Evolutionary conservation across 495 filamentous ascomycete genomes (phyloP).

Genomic region (Podospora fimiseda): DNA sequence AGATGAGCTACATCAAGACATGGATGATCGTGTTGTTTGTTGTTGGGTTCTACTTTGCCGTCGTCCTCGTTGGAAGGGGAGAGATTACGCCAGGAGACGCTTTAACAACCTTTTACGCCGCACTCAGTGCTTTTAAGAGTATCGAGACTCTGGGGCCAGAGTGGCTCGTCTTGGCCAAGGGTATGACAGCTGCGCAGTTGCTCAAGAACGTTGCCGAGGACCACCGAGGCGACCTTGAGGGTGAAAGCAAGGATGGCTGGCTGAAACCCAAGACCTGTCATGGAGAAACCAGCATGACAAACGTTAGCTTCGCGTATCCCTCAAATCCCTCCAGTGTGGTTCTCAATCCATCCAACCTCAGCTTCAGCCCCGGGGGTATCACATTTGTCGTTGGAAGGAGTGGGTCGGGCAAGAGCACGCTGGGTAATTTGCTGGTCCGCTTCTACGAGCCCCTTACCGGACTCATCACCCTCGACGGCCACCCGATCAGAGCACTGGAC

Average conservation of each 20-base stretch:
- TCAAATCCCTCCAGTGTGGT: constrained; percentile 58
- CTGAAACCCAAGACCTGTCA: constrained; percentile 32
- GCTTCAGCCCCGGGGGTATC: constrained; percentile 65
- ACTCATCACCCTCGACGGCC: constrained; percentile 62
- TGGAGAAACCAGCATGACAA: constrained; percentile 63
- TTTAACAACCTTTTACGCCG: constrained; percentile 79
- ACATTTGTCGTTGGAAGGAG: constrained; percentile 82
- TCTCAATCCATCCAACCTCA: constrained; percentile 51
- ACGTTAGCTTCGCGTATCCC: constrained; percentile 84
- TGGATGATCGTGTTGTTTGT: constrained; percentile 78
- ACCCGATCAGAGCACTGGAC: constrained; percentile 55
- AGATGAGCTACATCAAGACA: constrained; percentile 66
- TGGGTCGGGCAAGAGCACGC: constrained; percentile 89
- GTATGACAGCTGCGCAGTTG: constrained; percentile 62
- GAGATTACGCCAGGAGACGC: constrained; percentile 58
- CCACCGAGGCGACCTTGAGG: constrained; percentile 11
- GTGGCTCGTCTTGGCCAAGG: constrained; percentile 69
- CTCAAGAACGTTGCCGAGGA: constrained; percentile 41
- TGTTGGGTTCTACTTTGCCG: constrained; percentile 87
- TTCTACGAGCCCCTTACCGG: constrained; percentile 68
- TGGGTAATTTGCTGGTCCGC: constrained; percentile 70
- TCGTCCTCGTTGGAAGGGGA: constrained; percentile 50
- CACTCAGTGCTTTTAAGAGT: constrained; percentile 66
- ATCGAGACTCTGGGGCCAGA: constrained; percentile 68
- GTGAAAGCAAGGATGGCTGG: constrained; percentile 20